These are phyloP conservation scores for Iris macrosiphon DNA, from an alignment of 106 monocot genomes.

Conservation along the genomic window DNA sequence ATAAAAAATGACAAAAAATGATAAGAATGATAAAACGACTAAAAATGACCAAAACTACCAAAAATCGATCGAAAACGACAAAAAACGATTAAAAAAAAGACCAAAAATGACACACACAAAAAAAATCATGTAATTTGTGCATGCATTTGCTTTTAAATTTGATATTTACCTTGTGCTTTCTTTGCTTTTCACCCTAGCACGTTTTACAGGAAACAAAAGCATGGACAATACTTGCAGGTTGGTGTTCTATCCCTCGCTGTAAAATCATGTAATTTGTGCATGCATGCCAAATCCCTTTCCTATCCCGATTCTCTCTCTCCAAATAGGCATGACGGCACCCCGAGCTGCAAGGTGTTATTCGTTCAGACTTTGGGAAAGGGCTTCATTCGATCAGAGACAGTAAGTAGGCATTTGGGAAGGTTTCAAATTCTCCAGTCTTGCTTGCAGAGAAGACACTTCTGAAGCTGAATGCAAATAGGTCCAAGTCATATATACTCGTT, in stretches of 20 bases:
- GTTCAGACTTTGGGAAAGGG: slow-evolving; percentile 99
- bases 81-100: no score
- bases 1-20: no score
- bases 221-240: slow-evolving; percentile 94
- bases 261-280: not conserved
- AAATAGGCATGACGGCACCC: slow-evolving; percentile 95
- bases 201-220: slow-evolving; percentile 93
- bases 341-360: slow-evolving; percentile 99
- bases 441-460: no score
- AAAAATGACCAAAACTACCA: no score
- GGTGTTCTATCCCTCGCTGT: slow-evolving; percentile 11
- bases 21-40: no score
- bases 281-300: no score
- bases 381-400: slow-evolving; percentile 97
- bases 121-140: no score
- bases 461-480: no score
- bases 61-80: no score
- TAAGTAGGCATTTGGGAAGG: slow-evolving; percentile 38
- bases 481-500: not conserved
- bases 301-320: not conserved
- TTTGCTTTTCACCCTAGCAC: not conserved
- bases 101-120: no score
- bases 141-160: not conserved
- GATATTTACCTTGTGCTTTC: not conserved
- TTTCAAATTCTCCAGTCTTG: no score